These are phyloP conservation scores for Arxiozyma heterogenica DNA, from an alignment of 1,139 yeast genomes.

Conservation along the genomic window DNA sequence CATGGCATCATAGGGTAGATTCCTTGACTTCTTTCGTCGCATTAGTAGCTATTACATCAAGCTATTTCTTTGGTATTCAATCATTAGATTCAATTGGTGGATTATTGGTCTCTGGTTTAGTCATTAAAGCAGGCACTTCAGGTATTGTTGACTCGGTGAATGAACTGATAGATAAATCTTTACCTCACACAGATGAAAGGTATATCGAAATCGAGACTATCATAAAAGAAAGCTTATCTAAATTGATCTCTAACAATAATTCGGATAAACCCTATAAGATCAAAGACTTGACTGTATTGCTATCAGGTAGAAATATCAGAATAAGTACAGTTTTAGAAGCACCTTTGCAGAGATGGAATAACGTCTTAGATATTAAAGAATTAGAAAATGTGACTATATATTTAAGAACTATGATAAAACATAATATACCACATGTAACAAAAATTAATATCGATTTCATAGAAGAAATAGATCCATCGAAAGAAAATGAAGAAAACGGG, in stretches of 20 bases:
- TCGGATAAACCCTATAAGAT: constrained; percentile 33
- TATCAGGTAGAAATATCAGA: constrained; percentile 60
- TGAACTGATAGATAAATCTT: constrained; percentile 63
- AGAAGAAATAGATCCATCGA: constrained; percentile 20
- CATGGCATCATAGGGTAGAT: constrained; percentile 98
- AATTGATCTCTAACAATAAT: constrained; percentile 23
- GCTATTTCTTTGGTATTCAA: constrained; percentile 62
- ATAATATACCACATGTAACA: constrained; percentile 28
- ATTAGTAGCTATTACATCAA: constrained; percentile 75
- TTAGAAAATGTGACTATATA: constrained; percentile 39
- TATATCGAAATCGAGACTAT: constrained; percentile 35
- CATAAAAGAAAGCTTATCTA: constrained; percentile 25
- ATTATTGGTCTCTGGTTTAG: constrained; percentile 66
- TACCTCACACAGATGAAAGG: constrained; percentile 35
- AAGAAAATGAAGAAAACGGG: neutral
- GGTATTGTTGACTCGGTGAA: constrained; percentile 61
- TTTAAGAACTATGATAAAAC: constrained; percentile 18
- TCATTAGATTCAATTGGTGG: constrained; percentile 95
- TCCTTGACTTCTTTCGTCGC: constrained; percentile 89
- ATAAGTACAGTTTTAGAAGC: constrained; percentile 35
- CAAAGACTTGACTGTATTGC: constrained; percentile 45
- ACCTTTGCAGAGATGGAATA: constrained; percentile 39
- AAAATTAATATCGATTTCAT: constrained; percentile 30
- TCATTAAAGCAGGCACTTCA: constrained; percentile 74
- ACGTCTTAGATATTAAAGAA: constrained; percentile 37